phyloP scores from a whole-genome alignment of 169 alveolate species.

The Perkinsus olseni region DNA sequence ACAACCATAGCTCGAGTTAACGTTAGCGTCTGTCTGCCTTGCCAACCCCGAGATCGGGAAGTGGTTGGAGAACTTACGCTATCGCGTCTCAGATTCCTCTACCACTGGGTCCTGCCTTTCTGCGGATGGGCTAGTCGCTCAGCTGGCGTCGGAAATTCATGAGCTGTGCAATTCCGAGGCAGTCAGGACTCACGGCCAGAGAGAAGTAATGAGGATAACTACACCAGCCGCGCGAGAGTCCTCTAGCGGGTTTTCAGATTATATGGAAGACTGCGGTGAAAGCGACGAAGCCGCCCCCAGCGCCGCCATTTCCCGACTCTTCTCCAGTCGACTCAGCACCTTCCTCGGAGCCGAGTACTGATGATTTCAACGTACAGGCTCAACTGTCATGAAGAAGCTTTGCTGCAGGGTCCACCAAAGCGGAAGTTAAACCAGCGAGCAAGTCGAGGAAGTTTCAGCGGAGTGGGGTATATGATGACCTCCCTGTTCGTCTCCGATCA shows the following conservation, averaged over 20 bases:
- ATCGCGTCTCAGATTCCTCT: neutral
- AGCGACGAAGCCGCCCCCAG: neutral
- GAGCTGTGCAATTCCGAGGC: neutral
- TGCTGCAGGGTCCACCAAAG: neutral
- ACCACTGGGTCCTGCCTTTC: neutral
- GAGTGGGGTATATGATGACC: neutral
- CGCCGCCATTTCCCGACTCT: neutral
- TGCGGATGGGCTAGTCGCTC: neutral
- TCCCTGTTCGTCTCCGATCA: neutral
- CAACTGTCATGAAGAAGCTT: neutral
- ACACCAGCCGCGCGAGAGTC: neutral
- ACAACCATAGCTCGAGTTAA: neutral
- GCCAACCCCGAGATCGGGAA: neutral
- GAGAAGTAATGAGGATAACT: neutral
- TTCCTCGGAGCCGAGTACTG: neutral
- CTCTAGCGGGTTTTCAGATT: neutral
- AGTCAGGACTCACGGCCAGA: neutral
- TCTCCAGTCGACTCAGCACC: neutral
- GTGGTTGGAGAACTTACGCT: neutral
- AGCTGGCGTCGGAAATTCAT: neutral
- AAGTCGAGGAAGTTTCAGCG: neutral
- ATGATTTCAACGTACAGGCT: neutral
- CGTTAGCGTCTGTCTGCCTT: neutral
- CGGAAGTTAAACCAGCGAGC: neutral
- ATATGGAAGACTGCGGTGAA: neutral